These are phyloP conservation scores for Jasminum sambac DNA, from an alignment of 257 asterid genomes.

Conservation along the genomic window DNA sequence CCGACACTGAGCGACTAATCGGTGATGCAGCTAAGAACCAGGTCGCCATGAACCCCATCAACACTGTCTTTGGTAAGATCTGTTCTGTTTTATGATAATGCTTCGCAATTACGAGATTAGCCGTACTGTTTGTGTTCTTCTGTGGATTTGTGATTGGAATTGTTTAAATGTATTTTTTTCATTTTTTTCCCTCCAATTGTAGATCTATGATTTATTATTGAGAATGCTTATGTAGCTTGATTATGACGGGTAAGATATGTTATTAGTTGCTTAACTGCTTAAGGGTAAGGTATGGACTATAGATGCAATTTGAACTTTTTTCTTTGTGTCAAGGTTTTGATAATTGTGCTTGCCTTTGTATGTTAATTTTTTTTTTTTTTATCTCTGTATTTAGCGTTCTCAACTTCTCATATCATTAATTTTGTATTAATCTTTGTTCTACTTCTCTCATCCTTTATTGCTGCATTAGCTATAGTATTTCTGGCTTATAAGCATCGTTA, in stretches of 20 bases:
- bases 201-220: background rate
- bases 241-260: background rate
- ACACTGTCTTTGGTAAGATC: conserved; percentile 8
- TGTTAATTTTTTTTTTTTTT: background rate
- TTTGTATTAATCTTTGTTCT: too few species aligned
- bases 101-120: background rate
- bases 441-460: too few species aligned
- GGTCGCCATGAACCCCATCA: conserved; percentile 4
- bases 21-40: conserved; percentile 7
- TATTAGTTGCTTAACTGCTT: background rate
- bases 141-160: background rate
- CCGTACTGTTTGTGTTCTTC: background rate
- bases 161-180: background rate
- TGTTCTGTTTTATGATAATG: background rate
- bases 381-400: background rate
- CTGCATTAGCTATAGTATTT: too few species aligned
- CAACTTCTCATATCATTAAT: background rate
- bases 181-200: background rate
- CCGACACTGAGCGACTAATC: background rate
- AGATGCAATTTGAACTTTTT: background rate
- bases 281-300: background rate
- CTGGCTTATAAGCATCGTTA: too few species aligned
- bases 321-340: background rate
- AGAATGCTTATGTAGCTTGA: background rate
- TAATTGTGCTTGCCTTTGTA: background rate